phyloP scores from a whole-genome alignment of 441 rosid species.

The Aleurites moluccanus region DNA sequence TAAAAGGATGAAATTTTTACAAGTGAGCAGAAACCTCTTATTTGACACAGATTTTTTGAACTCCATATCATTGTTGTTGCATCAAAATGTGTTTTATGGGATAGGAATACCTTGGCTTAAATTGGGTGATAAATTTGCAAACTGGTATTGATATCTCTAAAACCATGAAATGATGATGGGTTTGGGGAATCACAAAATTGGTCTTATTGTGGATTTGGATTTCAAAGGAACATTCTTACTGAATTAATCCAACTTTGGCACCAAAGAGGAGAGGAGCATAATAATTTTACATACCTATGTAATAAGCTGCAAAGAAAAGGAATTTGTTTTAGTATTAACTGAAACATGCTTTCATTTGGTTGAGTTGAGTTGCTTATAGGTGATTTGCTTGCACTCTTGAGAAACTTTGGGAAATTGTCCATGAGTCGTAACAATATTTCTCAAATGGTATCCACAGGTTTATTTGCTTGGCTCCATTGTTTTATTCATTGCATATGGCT shows the following conservation, averaged over 20 bases:
- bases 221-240: not conserved
- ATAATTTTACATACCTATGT: not conserved
- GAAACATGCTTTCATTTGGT: too few relatives aligned
- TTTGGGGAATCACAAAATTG: not conserved
- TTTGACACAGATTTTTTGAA: not conserved
- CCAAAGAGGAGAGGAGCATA: not conserved
- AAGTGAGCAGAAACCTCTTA: not conserved
- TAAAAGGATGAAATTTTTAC: not conserved
- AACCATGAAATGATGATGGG: not conserved
- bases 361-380: not conserved
- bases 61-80: not conserved
- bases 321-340: not conserved
- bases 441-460: not conserved
- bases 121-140: not conserved
- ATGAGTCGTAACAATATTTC: not conserved
- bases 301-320: not conserved
- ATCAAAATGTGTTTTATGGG: not conserved
- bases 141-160: not conserved
- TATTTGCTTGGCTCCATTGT: not conserved
- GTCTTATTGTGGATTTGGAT: not conserved
- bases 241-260: not conserved
- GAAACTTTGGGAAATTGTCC: not conserved
- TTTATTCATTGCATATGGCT: not conserved
- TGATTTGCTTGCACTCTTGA: conserved; percentile 1
- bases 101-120: not conserved